These are phyloP conservation scores for Aquilaria sinensis DNA, from an alignment of 345 rosid genomes.

Conservation along the genomic window DNA sequence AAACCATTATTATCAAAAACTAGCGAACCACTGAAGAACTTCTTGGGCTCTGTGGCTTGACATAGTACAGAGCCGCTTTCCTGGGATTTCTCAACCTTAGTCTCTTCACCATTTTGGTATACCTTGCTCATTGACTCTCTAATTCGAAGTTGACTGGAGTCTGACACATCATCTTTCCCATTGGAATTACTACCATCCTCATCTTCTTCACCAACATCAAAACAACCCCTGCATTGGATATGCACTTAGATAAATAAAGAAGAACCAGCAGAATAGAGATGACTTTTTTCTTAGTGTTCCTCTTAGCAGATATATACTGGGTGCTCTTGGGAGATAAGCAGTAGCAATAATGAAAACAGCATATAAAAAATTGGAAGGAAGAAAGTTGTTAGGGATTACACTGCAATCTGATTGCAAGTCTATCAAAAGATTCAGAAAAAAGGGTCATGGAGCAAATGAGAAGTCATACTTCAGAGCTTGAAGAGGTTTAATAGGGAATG, in stretches of 20 bases:
- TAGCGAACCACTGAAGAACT: constrained; percentile 55
- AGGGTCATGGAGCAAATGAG: background rate
- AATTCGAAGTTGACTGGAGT: constrained; percentile 39
- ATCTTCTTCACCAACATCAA: constrained; percentile 73
- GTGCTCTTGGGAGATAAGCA: too few species aligned
- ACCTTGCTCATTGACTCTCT: constrained; percentile 30
- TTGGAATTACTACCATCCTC: constrained; percentile 46
- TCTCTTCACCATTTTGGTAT: constrained; percentile 34
- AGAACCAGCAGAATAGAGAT: background rate
- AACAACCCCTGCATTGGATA: constrained; percentile 68
- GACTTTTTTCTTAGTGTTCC: background rate
- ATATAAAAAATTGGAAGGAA: background rate
- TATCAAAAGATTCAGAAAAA: background rate
- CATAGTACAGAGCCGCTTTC: constrained; percentile 38
- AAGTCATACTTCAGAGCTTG: constrained; percentile 38
- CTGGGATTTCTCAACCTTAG: constrained; percentile 40
- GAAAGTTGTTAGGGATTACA: background rate
- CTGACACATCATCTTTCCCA: constrained; percentile 32
- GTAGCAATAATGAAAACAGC: background rate
- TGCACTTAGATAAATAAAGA: constrained; percentile 6
- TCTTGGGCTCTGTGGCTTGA: constrained; percentile 44
- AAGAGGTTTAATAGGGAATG: constrained; percentile 48
- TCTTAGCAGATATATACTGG: background rate
- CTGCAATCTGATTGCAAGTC: background rate
- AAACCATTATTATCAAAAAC: constrained; percentile 41